phyloP scores from a whole-genome alignment of 441 rosid genomes.

The Eruca vesicaria region DNA sequence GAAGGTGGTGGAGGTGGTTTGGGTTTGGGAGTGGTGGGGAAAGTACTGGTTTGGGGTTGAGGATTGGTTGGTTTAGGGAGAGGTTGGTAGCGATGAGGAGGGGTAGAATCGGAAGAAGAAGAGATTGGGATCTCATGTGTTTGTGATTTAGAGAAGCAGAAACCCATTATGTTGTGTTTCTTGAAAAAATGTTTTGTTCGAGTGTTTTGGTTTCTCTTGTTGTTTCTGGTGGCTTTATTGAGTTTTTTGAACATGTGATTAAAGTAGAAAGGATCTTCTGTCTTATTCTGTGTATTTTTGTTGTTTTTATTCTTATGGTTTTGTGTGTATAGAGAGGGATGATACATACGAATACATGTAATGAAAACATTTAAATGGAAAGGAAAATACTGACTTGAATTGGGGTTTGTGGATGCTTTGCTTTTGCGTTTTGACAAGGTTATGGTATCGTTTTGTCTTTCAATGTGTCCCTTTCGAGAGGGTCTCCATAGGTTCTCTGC shows the following conservation, averaged over 20 bases:
- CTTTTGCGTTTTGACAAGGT: conserved; percentile 35
- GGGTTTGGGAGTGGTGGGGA: conserved; percentile 3
- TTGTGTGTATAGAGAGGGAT: background rate
- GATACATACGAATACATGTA: background rate
- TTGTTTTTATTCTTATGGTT: background rate
- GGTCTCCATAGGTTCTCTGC: conserved; percentile 18
- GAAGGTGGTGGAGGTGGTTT: conserved; percentile 13
- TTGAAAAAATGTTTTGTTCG: conserved; percentile 7
- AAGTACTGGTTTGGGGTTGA: conserved; percentile 5
- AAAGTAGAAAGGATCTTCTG: conserved; percentile 19
- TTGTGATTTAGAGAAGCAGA: conserved; percentile 44
- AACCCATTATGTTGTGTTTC: conserved; percentile 50
- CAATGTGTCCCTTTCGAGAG: conserved; percentile 9
- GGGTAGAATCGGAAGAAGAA: conserved; percentile 46
- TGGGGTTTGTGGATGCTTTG: conserved; percentile 24
- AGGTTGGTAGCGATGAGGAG: conserved; percentile 30
- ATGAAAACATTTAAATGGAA: background rate
- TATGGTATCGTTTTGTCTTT: conserved; percentile 20
- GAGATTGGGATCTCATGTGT: conserved; percentile 59
- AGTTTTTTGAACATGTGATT: conserved; percentile 8
- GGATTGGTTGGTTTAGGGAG: conserved; percentile 22
- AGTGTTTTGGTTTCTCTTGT: conserved; percentile 20
- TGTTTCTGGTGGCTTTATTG: conserved; percentile 14
- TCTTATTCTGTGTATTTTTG: conserved; percentile 19
- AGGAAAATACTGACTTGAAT: background rate